These are phyloP conservation scores for Aspergillus coremiiformis DNA, from an alignment of 495 filamentous ascomycete species.

Conservation along the genomic window DNA sequence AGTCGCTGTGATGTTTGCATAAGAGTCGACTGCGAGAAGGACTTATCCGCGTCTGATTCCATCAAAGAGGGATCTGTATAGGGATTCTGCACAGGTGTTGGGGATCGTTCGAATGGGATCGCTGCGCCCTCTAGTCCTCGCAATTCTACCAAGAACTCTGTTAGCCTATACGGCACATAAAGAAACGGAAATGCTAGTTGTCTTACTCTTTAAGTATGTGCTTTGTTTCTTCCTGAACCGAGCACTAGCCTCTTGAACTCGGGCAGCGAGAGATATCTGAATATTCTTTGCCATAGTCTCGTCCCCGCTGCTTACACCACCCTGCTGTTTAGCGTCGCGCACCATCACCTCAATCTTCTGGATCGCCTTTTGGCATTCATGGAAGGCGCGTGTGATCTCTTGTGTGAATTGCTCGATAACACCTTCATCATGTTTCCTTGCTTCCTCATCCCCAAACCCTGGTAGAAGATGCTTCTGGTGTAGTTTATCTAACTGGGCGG, in stretches of 20 bases:
- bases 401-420: conserved; percentile 88
- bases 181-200: background rate
- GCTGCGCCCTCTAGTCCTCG: conserved; percentile 65
- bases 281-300: conserved; percentile 96
- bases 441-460: conserved; percentile 90
- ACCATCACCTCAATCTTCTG: conserved; percentile 82
- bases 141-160: conserved; percentile 53
- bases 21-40: conserved; percentile 82
- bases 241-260: conserved; percentile 90
- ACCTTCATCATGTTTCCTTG: conserved; percentile 71
- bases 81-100: conserved; percentile 57
- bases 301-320: conserved; percentile 66
- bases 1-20: conserved; percentile 64
- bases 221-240: conserved; percentile 94
- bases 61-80: conserved; percentile 75
- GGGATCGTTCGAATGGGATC: conserved; percentile 53
- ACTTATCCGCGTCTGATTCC: conserved; percentile 86
- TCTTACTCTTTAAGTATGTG: conserved; percentile 84
- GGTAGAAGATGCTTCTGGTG: conserved; percentile 97
- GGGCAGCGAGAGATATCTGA: conserved; percentile 76
- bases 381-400: conserved; percentile 80
- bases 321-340: conserved; percentile 58
- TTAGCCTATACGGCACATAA: conserved; percentile 4
- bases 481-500: conserved; percentile 75
- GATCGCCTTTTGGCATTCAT: conserved; percentile 81